phyloP scores from a whole-genome alignment of 192 early-diverging fungal species.

The Dimargaris cristalligena region DNA sequence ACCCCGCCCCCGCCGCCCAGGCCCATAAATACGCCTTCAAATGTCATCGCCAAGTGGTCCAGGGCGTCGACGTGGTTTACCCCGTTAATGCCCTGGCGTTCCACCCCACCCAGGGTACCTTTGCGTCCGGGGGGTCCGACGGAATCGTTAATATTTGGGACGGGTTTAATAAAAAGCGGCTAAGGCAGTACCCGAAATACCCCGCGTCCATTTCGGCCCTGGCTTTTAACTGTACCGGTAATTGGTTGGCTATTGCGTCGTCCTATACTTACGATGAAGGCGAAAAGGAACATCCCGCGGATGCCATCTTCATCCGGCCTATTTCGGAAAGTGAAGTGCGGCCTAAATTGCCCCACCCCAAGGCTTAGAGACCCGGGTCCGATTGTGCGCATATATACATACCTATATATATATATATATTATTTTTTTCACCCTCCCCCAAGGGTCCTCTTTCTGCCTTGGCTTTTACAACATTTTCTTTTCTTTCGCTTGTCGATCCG shows the following conservation, averaged over 20 bases:
- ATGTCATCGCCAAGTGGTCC: slow-evolving; percentile 69
- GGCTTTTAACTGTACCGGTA: slow-evolving; percentile 66
- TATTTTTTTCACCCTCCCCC: too few relatives aligned
- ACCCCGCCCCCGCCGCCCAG: slow-evolving; percentile 43
- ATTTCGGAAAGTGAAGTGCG: slow-evolving; percentile 43
- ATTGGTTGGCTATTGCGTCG: slow-evolving; percentile 62
- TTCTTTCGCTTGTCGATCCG: too few relatives aligned
- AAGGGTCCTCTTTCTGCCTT: too few relatives aligned
- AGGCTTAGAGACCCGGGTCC: too few relatives aligned
- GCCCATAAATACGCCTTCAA: slow-evolving; percentile 90
- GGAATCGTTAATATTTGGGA: slow-evolving; percentile 87
- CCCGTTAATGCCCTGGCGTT: slow-evolving; percentile 88
- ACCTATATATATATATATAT: too few relatives aligned
- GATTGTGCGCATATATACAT: too few relatives aligned
- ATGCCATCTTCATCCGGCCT: slow-evolving; percentile 60
- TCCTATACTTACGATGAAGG: slow-evolving; percentile 94
- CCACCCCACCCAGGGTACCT: slow-evolving; percentile 82
- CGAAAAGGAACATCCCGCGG: slow-evolving; percentile 68
- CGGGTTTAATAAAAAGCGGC: slow-evolving; percentile 71
- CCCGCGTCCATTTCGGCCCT: slow-evolving; percentile 67
- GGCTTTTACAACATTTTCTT: too few relatives aligned
- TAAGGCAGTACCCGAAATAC: slow-evolving; percentile 67
- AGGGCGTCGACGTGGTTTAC: slow-evolving; percentile 70
- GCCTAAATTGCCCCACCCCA: slow-evolving; percentile 21
- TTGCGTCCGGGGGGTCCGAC: slow-evolving; percentile 92